phyloP scores from a whole-genome alignment of 345 rosid genomes.

The Linum tenue region DNA sequence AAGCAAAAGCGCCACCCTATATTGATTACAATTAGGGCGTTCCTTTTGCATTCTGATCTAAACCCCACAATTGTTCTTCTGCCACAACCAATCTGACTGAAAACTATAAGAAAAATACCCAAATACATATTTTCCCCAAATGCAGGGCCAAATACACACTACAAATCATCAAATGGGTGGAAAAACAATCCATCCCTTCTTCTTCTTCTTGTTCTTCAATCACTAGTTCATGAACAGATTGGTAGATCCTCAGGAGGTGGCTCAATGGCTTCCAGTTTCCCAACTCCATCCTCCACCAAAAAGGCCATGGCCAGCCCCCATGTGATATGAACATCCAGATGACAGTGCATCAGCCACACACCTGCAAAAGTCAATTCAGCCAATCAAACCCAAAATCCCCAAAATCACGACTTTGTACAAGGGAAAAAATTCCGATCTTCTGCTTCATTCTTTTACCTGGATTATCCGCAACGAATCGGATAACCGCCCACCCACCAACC shows the following conservation, averaged over 20 bases:
- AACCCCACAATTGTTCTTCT: background rate
- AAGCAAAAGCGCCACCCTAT: too few species aligned
- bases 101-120: too few species aligned
- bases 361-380: constrained; percentile 7
- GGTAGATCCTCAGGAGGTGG: constrained; percentile 27
- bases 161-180: background rate
- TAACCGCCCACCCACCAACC: background rate
- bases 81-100: too few species aligned
- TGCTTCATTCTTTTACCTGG: constrained; percentile 17
- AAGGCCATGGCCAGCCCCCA: constrained; percentile 28
- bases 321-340: constrained; percentile 24
- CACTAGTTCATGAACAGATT: constrained; percentile 10
- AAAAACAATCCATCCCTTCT: background rate
- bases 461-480: constrained; percentile 6
- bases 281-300: constrained; percentile 26
- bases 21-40: too few species aligned
- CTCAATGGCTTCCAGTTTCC: constrained; percentile 18
- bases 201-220: background rate
- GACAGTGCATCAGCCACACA: constrained; percentile 29
- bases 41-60: background rate
- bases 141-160: constrained; percentile 27
- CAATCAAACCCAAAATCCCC: too few species aligned
- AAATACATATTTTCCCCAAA: constrained; percentile 18
- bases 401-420: too few species aligned
- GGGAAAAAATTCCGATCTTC: background rate